These are phyloP conservation scores for Ceratocystis huliohia DNA, from an alignment of 2,329 filamentous ascomycete genomes.

Conservation along the genomic window DNA sequence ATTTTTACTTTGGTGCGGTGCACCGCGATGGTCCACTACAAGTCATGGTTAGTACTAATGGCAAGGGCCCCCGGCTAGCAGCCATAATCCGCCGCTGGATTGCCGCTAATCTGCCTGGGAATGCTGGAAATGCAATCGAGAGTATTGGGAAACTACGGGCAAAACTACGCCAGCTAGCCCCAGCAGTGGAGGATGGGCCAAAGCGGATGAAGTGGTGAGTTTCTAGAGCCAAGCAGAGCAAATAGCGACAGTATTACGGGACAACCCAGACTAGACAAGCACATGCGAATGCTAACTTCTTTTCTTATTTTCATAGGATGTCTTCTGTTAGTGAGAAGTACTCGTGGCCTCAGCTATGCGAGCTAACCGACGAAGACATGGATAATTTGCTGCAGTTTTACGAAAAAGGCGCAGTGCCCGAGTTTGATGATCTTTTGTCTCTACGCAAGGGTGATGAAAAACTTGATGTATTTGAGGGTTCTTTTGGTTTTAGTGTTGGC, in stretches of 20 bases:
- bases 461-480: conserved; percentile 46
- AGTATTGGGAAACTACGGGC: conserved; percentile 68
- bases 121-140: conserved; percentile 74
- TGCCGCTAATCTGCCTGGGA: conserved; percentile 58
- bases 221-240: background rate
- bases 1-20: conserved; percentile 96
- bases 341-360: conserved; percentile 70
- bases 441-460: conserved; percentile 38
- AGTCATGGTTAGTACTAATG: conserved; percentile 98
- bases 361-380: conserved; percentile 75
- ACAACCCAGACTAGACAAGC: too few relatives aligned
- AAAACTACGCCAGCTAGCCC: conserved; percentile 66
- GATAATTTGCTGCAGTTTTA: conserved; percentile 70
- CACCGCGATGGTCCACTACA: conserved; percentile 91
- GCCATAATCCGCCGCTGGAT: conserved; percentile 77
- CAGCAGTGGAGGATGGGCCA: conserved; percentile 57
- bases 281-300: conserved; percentile 13
- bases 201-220: conserved; percentile 81
- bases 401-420: conserved; percentile 40
- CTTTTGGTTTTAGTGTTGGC: conserved; percentile 47
- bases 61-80: conserved; percentile 83
- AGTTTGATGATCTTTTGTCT: conserved; percentile 41
- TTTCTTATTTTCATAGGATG: conserved; percentile 51
- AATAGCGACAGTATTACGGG: background rate
- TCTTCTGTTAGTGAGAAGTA: conserved; percentile 79